Conservation (phyloP, 2,329 filamentous ascomycete species). For the Didymella glomerata region DNA sequence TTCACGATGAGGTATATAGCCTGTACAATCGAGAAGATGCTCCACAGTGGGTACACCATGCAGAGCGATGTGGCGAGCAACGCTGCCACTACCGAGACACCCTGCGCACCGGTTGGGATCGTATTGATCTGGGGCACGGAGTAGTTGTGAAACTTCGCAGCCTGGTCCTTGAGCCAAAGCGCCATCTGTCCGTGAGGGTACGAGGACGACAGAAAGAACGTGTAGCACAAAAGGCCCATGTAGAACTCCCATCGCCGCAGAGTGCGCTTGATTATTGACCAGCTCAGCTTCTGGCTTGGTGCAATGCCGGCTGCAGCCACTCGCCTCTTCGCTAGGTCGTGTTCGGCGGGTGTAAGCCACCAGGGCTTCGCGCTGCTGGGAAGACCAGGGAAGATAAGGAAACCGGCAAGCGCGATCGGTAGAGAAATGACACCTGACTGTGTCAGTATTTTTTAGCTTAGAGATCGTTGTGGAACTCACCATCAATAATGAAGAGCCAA, state of each 20-base stretch:
- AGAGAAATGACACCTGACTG: slow-evolving; percentile 60
- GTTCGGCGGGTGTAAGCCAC: slow-evolving; percentile 55
- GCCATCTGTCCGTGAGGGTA: slow-evolving; percentile 62
- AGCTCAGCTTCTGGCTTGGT: slow-evolving; percentile 53
- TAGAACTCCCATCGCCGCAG: slow-evolving; percentile 62
- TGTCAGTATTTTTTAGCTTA: not conserved
- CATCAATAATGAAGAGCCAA: slow-evolving; percentile 64
- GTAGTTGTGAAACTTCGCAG: slow-evolving; percentile 49
- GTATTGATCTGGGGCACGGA: slow-evolving; percentile 60
- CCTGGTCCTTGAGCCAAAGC: slow-evolving; percentile 62
- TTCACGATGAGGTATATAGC: slow-evolving; percentile 55
- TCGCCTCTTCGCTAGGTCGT: slow-evolving; percentile 42
- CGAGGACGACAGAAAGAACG: slow-evolving; percentile 49
- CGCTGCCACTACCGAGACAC: slow-evolving; percentile 59
- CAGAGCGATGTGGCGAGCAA: slow-evolving; percentile 62
- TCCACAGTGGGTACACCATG: slow-evolving; percentile 61
- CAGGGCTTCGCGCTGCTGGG: slow-evolving; percentile 60
- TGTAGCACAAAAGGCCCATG: slow-evolving; percentile 59
- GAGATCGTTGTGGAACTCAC: not conserved
- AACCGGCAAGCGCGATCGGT: slow-evolving; percentile 64
- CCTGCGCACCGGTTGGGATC: slow-evolving; percentile 59
- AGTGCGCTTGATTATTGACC: slow-evolving; percentile 58
- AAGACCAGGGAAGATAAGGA: slow-evolving; percentile 62
- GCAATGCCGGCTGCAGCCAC: slow-evolving; percentile 44
- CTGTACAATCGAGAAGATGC: slow-evolving; percentile 57